phyloP scores from a whole-genome alignment of 306 rosid genomes.

The Oxytropis ochrocephala region DNA sequence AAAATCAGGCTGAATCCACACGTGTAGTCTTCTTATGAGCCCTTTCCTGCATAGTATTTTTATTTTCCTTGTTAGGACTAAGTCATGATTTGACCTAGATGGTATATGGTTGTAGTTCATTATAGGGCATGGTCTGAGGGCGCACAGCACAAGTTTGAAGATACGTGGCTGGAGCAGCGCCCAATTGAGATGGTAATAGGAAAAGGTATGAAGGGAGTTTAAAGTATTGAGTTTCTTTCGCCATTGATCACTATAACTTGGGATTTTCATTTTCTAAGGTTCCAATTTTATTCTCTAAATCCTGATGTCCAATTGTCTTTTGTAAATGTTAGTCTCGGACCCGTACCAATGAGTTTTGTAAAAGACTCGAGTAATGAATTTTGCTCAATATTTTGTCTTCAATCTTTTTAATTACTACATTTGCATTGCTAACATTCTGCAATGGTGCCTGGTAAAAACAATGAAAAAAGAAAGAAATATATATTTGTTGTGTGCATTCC shows the following conservation, averaged over 20 bases:
- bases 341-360: neutral
- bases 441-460: neutral
- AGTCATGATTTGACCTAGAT: constrained; percentile 14
- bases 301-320: constrained; percentile 5
- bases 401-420: neutral
- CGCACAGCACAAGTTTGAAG: constrained; percentile 86
- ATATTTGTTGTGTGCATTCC: neutral
- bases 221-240: neutral
- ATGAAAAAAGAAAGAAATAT: neutral
- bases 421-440: neutral
- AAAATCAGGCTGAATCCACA: neutral
- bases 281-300: neutral
- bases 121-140: constrained; percentile 91
- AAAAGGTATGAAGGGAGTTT: constrained; percentile 50
- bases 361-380: neutral
- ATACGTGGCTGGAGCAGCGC: constrained; percentile 83
- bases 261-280: neutral
- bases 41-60: neutral
- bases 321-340: neutral
- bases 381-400: neutral
- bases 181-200: constrained; percentile 75
- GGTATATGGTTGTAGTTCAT: constrained; percentile 50
- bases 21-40: neutral
- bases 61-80: neutral
- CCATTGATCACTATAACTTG: neutral